Evolutionary conservation across 805 yeast species (phyloP).

Genomic region (Yarrowia porcina): DNA sequence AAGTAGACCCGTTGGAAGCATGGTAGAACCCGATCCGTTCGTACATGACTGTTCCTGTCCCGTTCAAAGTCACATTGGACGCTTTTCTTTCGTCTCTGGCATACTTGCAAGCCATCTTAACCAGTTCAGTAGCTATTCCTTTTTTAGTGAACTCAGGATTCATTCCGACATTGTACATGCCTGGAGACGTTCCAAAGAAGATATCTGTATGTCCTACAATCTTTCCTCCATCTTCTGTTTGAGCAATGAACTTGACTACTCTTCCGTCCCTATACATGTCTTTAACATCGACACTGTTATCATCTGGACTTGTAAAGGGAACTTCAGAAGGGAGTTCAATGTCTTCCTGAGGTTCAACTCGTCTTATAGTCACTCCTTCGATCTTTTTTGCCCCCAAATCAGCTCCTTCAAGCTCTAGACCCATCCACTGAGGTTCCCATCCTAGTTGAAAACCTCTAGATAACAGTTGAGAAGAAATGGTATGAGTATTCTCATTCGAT

Average conservation of each 20-base stretch:
- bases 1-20: not conserved
- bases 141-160: not conserved
- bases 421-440: slow-evolving; percentile 16
- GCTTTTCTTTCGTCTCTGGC: not conserved
- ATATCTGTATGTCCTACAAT: not conserved
- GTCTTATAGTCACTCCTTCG: not conserved
- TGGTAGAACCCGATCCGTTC: not conserved
- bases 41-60: not conserved
- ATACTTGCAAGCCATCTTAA: not conserved
- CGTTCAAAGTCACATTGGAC: not conserved
- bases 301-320: not conserved
- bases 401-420: not conserved
- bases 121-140: slow-evolving; percentile 6
- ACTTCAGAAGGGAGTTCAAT: not conserved
- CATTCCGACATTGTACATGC: slow-evolving; percentile 1
- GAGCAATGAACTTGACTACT: slow-evolving; percentile 8
- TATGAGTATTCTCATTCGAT: not conserved
- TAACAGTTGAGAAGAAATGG: not conserved
- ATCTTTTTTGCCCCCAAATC: not conserved
- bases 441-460: not conserved
- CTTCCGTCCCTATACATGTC: not conserved
- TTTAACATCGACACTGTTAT: not conserved
- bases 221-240: not conserved
- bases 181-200: not conserved
- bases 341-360: not conserved